Percentiles rank a stretch among this genome's conserved stretches.
These are phyloP conservation scores for Tuber melanosporum DNA, from an alignment of 495 filamentous ascomycete species.

Conservation along the genomic window DNA sequence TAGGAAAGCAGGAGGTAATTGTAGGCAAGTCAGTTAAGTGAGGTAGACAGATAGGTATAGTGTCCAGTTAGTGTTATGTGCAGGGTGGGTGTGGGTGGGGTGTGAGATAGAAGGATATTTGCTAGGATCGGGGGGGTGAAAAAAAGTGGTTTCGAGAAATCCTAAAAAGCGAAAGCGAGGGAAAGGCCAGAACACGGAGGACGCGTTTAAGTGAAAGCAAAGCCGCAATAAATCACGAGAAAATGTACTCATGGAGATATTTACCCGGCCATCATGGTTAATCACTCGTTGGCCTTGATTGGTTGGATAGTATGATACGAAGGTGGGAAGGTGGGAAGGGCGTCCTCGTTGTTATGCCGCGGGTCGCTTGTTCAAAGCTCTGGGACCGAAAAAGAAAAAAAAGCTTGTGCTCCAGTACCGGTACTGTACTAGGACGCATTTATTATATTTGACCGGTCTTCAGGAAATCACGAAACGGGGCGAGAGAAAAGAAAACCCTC, in stretches of 20 bases:
- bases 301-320: neutral
- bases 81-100: neutral
- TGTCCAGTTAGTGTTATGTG: neutral
- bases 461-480: neutral
- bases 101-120: neutral
- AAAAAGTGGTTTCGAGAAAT: neutral
- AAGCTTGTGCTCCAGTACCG: neutral
- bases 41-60: neutral
- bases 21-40: no score
- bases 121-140: neutral
- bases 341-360: neutral
- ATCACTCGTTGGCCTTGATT: neutral
- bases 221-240: neutral
- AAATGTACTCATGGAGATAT: neutral
- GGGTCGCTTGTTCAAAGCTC: neutral
- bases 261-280: neutral
- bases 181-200: slow-evolving; percentile 1
- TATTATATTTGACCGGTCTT: neutral
- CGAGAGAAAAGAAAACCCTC: neutral
- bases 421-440: neutral
- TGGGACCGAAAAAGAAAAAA: slow-evolving; percentile 7
- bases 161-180: neutral
- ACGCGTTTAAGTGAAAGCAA: neutral
- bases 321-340: neutral
- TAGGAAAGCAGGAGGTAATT: neutral